Conservation (phyloP, 2,329 filamentous ascomycete species). For the Microdochium bolleyi region DNA sequence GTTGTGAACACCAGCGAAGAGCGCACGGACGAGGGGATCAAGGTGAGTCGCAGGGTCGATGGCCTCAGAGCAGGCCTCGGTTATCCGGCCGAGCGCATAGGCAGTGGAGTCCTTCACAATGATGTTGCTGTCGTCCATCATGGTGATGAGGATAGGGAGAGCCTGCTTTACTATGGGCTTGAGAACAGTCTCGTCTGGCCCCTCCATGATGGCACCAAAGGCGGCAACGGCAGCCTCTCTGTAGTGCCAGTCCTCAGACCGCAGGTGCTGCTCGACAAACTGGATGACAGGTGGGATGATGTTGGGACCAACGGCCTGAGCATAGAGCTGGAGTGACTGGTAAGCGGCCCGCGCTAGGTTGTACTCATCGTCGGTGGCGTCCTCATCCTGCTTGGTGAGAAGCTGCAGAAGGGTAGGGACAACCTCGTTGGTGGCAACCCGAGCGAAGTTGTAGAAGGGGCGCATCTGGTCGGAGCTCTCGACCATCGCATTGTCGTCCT, state of each 20-base stretch:
- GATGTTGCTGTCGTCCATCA: constrained; percentile 84
- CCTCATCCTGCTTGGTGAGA: constrained; percentile 95
- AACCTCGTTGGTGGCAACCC: constrained; percentile 87
- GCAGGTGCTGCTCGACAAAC: constrained; percentile 88
- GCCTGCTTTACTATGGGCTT: constrained; percentile 95
- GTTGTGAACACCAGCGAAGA: constrained; percentile 85
- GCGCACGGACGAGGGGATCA: constrained; percentile 73
- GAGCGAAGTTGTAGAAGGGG: constrained; percentile 91
- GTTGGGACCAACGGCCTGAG: constrained; percentile 78
- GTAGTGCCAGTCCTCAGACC: constrained; percentile 87
- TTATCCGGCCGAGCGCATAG: constrained; percentile 92
- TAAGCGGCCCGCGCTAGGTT: constrained; percentile 93
- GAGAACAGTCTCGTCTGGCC: constrained; percentile 84
- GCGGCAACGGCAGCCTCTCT: constrained; percentile 94
- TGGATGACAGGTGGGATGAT: constrained; percentile 80
- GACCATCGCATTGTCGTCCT: constrained; percentile 85
- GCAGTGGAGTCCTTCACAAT: constrained; percentile 95
- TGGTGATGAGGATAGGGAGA: constrained; percentile 78
- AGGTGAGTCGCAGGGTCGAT: constrained; percentile 82
- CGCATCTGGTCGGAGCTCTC: constrained; percentile 79
- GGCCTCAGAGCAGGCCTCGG: constrained; percentile 83
- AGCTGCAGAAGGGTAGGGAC: constrained; percentile 84
- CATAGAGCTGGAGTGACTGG: constrained; percentile 91
- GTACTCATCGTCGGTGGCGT: constrained; percentile 94
- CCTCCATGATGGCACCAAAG: constrained; percentile 98